Percentiles rank a stretch among this genome's conserved stretches.
phyloP scores from a whole-genome alignment of 768 basidiomycete genomes.

The Saitozyma podzolica region DNA sequence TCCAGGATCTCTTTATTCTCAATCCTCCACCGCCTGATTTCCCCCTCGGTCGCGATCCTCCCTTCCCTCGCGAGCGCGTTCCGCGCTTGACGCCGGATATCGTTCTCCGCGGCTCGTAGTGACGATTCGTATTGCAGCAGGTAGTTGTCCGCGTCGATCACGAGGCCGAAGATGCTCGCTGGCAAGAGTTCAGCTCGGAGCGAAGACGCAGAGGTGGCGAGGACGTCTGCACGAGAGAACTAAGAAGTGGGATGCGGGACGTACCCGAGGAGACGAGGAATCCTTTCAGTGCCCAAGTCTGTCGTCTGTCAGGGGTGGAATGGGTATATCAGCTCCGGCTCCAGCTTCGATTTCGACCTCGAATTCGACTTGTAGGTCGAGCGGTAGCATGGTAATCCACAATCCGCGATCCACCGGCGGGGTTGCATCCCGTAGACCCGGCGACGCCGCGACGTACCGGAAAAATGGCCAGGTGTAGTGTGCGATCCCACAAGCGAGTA shows the following conservation, averaged over 20 bases:
- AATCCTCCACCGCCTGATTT: slow-evolving; percentile 76
- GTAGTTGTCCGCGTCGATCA: slow-evolving; percentile 68
- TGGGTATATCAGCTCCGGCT: neutral
- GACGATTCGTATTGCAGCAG: slow-evolving; percentile 69
- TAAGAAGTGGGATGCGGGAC: slow-evolving; percentile 1
- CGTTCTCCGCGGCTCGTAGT: slow-evolving; percentile 67
- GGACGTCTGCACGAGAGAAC: neutral
- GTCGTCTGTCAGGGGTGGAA: slow-evolving; percentile 58
- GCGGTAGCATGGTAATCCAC: too few species aligned
- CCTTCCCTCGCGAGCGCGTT: slow-evolving; percentile 73
- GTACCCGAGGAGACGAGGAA: slow-evolving; percentile 74
- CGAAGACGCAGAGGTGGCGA: too few species aligned
- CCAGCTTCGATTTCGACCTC: neutral
- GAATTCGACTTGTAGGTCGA: too few species aligned
- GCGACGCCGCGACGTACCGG: slow-evolving; percentile 27
- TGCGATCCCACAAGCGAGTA: slow-evolving; percentile 34
- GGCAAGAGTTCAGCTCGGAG: slow-evolving; percentile 11
- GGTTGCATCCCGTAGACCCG: too few species aligned
- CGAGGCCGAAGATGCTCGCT: slow-evolving; percentile 68
- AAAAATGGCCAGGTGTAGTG: slow-evolving; percentile 49
- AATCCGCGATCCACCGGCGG: too few species aligned
- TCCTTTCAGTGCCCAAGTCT: slow-evolving; percentile 76
- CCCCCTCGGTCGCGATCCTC: slow-evolving; percentile 76
- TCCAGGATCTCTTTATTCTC: slow-evolving; percentile 44
- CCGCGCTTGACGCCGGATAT: slow-evolving; percentile 70